Evolutionary conservation across 768 basidiomycete species (phyloP).

Genomic region (Xerocomus spinulosus): DNA sequence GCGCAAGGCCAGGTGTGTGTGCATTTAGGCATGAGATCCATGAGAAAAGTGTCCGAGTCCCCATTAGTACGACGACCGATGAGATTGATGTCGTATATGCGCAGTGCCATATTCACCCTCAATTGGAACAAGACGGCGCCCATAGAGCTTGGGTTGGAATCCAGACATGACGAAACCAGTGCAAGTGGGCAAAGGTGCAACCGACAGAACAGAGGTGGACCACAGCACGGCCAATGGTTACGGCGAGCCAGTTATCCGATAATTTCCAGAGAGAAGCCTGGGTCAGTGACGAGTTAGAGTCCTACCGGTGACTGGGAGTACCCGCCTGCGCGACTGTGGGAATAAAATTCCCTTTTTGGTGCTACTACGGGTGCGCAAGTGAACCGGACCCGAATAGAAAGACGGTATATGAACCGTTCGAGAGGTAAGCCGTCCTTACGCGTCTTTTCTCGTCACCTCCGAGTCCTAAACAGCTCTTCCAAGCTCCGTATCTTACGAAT

Average conservation of each 20-base stretch:
- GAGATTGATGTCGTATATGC: too few species aligned
- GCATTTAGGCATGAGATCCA: too few species aligned
- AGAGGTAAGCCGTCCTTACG: not conserved
- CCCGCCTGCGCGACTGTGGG: not conserved
- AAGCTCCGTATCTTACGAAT: not conserved
- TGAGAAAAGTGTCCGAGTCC: too few species aligned
- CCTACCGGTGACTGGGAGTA: not conserved
- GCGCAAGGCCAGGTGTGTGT: too few species aligned
- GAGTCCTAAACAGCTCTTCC: not conserved
- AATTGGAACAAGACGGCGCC: too few species aligned
- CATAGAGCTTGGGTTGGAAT: too few species aligned
- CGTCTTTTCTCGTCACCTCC: not conserved
- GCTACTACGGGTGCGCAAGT: not conserved
- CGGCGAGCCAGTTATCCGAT: not conserved
- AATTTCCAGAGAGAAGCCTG: not conserved
- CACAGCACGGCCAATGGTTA: not conserved
- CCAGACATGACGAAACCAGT: too few species aligned
- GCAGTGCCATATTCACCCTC: too few species aligned
- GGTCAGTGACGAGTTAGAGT: too few species aligned
- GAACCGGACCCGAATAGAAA: conserved; percentile 16
- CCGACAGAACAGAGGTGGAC: too few species aligned
- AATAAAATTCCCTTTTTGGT: not conserved
- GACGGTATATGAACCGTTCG: conserved; percentile 2
- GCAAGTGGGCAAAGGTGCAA: not conserved
- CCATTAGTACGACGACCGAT: too few species aligned